Percentiles rank a stretch among this genome's conserved stretches.
Evolutionary conservation across 1,284 basidiomycete species (phyloP).

Genomic region (Fomitopsis betulina): DNA sequence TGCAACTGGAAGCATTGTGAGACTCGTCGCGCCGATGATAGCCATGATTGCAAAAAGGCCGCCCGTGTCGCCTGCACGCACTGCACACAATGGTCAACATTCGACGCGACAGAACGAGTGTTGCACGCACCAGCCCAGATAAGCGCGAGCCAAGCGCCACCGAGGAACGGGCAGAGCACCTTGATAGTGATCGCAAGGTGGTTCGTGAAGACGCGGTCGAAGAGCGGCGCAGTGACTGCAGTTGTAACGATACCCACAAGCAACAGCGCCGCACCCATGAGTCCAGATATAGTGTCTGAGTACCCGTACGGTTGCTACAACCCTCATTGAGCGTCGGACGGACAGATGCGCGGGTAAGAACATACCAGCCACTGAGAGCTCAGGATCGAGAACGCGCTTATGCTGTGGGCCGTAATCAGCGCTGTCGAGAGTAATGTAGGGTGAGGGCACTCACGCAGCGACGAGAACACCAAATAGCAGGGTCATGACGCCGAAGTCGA

Average conservation of each 20-base stretch:
- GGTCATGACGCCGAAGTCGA: constrained; percentile 61
- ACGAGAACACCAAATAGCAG: constrained; percentile 61
- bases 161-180: constrained; percentile 55
- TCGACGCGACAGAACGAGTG: not conserved
- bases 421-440: not conserved
- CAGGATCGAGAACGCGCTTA: constrained; percentile 53
- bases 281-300: constrained; percentile 53
- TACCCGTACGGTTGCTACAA: constrained; percentile 69
- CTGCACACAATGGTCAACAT: constrained; percentile 27
- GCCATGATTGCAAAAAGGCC: constrained; percentile 63
- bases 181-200: constrained; percentile 60
- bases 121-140: constrained; percentile 71
- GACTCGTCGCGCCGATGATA: constrained; percentile 57
- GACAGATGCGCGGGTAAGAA: constrained; percentile 4
- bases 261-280: constrained; percentile 66
- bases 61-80: constrained; percentile 51
- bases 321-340: not conserved
- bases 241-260: constrained; percentile 67
- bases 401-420: constrained; percentile 17
- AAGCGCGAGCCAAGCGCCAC: constrained; percentile 59
- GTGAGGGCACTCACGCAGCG: constrained; percentile 44
- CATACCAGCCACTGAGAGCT: constrained; percentile 64
- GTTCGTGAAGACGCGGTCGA: constrained; percentile 73
- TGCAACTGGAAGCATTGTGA: constrained; percentile 68
- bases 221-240: constrained; percentile 61